A percentile compares a stretch with the other conserved stretches of the same genome.
Conservation (phyloP, 1,139 yeast genomes). For the Sugiyamaella xylanicola region DNA sequence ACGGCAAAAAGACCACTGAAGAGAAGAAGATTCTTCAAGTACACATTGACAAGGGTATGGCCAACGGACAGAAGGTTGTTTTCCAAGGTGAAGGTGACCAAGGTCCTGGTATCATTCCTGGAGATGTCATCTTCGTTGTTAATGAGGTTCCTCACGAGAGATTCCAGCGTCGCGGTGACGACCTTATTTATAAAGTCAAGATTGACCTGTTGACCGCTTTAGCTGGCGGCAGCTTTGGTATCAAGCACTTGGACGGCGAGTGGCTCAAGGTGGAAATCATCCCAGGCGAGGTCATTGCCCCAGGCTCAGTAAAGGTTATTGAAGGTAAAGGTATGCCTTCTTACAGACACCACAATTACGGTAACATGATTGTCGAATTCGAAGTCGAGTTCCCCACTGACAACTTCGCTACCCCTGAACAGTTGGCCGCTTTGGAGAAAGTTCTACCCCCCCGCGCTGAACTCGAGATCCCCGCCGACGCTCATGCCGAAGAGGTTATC, state of each 20-base stretch:
- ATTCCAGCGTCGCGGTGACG: conserved; percentile 88
- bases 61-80: conserved; percentile 86
- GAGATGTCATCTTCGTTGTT: conserved; percentile 91
- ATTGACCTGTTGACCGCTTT: conserved; percentile 90
- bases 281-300: conserved; percentile 93
- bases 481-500: conserved; percentile 78
- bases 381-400: conserved; percentile 54
- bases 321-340: conserved; percentile 97
- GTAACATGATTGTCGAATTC: conserved; percentile 55
- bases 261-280: conserved; percentile 77
- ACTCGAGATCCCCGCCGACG: conserved; percentile 41
- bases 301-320: conserved; percentile 77
- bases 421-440: conserved; percentile 44
- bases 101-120: conserved; percentile 92
- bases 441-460: conserved; percentile 48
- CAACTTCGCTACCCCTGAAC: conserved; percentile 44
- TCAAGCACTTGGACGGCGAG: conserved; percentile 80
- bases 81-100: conserved; percentile 98
- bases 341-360: conserved; percentile 50
- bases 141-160: conserved; percentile 83
- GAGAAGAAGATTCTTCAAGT: conserved; percentile 95
- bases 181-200: conserved; percentile 81
- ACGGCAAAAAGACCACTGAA: conserved; percentile 81
- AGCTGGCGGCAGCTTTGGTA: conserved; percentile 90
- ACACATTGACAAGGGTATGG: conserved; percentile 97